Evolutionary conservation across 2,329 filamentous ascomycete species (phyloP).

Genomic region (Diaporthe longicolla): DNA sequence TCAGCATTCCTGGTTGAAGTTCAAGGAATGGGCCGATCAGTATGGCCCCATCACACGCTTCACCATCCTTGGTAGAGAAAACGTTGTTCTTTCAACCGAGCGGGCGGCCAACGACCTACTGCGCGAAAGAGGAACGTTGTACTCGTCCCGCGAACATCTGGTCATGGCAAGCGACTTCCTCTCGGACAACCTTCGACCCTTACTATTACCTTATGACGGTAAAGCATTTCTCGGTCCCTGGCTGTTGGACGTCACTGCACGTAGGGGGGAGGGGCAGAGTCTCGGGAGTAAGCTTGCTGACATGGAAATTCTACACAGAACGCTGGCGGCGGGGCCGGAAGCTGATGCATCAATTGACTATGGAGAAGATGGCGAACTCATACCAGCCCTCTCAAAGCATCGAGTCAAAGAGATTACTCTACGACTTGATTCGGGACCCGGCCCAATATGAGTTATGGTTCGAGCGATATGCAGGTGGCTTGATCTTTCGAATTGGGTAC

Average conservation of each 20-base stretch:
- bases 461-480: not conserved
- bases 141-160: slow-evolving; percentile 10
- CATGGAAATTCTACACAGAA: not conserved
- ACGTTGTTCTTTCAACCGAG: slow-evolving; percentile 10
- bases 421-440: slow-evolving; percentile 1
- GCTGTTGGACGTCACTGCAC: not conserved
- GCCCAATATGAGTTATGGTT: slow-evolving; percentile 7
- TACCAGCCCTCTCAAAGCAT: slow-evolving; percentile 17
- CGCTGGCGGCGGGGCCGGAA: slow-evolving; percentile 8
- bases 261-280: not conserved
- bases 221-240: not conserved
- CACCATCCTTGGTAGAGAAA: slow-evolving; percentile 3
- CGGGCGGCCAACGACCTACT: slow-evolving; percentile 11
- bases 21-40: slow-evolving; percentile 12
- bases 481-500: not conserved
- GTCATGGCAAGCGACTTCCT: not conserved
- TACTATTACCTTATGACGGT: not conserved
- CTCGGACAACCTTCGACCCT: slow-evolving; percentile 13
- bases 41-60: slow-evolving; percentile 3
- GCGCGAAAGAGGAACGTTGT: not conserved
- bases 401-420: slow-evolving; percentile 9
- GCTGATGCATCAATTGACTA: slow-evolving; percentile 10
- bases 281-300: not conserved
- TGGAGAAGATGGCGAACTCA: slow-evolving; percentile 4
- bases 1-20: slow-evolving; percentile 16